phyloP scores from a whole-genome alignment of 371 early-diverging fungal species.

The Saksenaea oblongispora region DNA sequence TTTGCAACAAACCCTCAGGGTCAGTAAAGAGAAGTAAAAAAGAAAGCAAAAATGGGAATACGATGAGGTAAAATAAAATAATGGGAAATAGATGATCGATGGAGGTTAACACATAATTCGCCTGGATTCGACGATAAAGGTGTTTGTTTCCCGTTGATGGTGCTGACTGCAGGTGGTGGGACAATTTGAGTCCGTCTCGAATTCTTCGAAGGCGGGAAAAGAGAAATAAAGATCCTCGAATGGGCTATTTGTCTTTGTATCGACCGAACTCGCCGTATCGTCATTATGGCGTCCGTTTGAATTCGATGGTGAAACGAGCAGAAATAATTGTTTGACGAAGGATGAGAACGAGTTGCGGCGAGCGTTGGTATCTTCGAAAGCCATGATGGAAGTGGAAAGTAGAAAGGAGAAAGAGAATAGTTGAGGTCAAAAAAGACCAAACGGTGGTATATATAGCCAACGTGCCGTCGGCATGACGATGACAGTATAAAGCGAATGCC shows the following conservation, averaged over 20 bases:
- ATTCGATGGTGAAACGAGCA: slow-evolving; percentile 16
- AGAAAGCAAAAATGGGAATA: not conserved
- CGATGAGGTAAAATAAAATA: not conserved
- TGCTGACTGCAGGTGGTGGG: slow-evolving; percentile 13
- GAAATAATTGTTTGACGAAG: slow-evolving; percentile 16
- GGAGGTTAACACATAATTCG: not conserved
- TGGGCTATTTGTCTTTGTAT: slow-evolving; percentile 5
- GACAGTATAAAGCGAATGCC: slow-evolving; percentile 8
- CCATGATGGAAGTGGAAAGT: not conserved
- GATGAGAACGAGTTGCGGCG: slow-evolving; percentile 19
- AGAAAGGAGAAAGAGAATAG: not conserved
- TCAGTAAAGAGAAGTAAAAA: not conserved
- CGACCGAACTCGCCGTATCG: not conserved
- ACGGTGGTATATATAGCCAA: not conserved
- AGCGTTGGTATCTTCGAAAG: slow-evolving; percentile 1
- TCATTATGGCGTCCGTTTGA: slow-evolving; percentile 6
- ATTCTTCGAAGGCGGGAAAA: slow-evolving; percentile 23
- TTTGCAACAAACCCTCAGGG: not conserved
- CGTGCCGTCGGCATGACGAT: slow-evolving; percentile 18
- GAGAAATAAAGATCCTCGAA: slow-evolving; percentile 24
- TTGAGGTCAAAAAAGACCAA: not conserved
- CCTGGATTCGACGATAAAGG: slow-evolving; percentile 9
- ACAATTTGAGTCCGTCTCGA: slow-evolving; percentile 18
- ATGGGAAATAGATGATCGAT: not conserved
- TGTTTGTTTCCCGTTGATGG: slow-evolving; percentile 6